These are phyloP conservation scores for Elaeagnus macrophylla DNA, from an alignment of 306 rosid species.

Conservation along the genomic window DNA sequence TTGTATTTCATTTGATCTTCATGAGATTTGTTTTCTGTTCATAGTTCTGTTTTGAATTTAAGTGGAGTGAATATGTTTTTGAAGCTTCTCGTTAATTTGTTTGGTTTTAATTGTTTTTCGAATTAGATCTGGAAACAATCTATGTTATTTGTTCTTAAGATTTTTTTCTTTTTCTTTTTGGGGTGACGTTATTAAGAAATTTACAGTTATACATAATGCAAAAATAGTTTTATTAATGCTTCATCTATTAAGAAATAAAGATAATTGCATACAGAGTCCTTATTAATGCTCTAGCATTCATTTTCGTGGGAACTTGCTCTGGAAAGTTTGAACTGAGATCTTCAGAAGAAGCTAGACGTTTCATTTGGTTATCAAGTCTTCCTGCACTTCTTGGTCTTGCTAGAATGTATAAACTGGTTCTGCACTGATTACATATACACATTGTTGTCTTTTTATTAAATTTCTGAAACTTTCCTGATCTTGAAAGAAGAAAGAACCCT, in stretches of 20 bases:
- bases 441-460: too few species aligned
- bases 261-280: slow-evolving; percentile 1
- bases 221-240: not conserved
- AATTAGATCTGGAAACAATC: slow-evolving; percentile 4
- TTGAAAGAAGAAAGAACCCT: too few species aligned
- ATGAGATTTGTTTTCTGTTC: not conserved
- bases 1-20: slow-evolving; percentile 5
- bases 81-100: not conserved
- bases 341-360: not conserved
- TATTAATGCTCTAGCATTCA: not conserved
- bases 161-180: too few species aligned
- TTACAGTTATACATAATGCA: not conserved
- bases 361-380: not conserved
- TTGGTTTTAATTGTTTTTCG: not conserved
- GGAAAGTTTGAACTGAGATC: not conserved
- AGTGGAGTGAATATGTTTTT: not conserved
- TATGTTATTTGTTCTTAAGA: not conserved
- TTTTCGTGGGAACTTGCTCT: not conserved
- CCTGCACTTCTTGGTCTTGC: too few species aligned
- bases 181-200: not conserved
- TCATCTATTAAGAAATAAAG: not conserved
- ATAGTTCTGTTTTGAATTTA: not conserved
- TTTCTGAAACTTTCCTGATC: too few species aligned
- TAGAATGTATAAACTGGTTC: too few species aligned
- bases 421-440: too few species aligned